phyloP scores from a whole-genome alignment of 164 flowering plant species.

The Tetrastigma voinierianum region DNA sequence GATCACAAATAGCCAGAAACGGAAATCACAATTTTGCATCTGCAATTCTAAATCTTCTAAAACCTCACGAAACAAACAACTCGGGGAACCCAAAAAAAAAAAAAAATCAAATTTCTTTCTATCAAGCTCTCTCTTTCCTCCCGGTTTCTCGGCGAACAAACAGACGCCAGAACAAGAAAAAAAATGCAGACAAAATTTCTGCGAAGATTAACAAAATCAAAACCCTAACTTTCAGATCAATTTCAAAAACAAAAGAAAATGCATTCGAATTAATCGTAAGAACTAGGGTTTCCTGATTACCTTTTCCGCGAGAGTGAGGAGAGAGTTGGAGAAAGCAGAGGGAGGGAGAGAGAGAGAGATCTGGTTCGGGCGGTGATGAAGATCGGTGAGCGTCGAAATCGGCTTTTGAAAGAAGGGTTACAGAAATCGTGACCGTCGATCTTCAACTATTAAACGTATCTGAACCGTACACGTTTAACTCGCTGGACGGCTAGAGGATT shows the following conservation, averaged over 20 bases:
- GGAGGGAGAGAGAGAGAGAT: no score
- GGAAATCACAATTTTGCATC: no score
- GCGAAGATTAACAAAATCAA: neutral
- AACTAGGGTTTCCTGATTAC: neutral
- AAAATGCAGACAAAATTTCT: neutral
- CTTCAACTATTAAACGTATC: slow-evolving; percentile 10
- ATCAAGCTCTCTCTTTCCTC: no score
- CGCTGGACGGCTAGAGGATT: neutral
- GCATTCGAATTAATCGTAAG: neutral
- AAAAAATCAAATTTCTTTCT: no score
- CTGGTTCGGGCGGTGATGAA: neutral
- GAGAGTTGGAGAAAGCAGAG: neutral
- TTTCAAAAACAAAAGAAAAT: neutral
- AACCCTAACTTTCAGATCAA: slow-evolving; percentile 5
- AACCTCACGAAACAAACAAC: no score
- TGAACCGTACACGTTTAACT: slow-evolving; percentile 5
- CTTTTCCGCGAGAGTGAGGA: neutral
- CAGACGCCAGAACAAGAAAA: neutral
- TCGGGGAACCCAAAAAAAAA: no score
- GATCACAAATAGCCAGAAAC: no score
- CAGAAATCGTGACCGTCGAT: slow-evolving; percentile 21
- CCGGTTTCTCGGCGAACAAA: neutral
- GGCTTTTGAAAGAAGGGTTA: neutral
- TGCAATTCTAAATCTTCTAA: no score
- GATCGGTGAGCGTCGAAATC: slow-evolving; percentile 9